Conservation (phyloP, 2,329 filamentous ascomycete genomes). For the Nannizzia gypsea region DNA sequence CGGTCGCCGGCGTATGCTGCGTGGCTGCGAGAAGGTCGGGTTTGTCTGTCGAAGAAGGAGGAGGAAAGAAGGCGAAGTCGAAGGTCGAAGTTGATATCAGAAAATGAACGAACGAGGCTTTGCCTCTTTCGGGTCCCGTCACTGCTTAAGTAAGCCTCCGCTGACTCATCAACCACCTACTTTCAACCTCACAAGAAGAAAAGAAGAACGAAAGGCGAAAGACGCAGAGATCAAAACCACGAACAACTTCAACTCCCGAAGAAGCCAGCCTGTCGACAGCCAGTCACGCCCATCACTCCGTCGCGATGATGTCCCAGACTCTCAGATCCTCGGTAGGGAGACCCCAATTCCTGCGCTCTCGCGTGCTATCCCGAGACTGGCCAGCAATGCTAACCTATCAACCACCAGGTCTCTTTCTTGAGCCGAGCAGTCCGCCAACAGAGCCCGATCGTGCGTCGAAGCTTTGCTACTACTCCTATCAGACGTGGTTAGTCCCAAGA, state of each 20-base stretch:
- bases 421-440: slow-evolving; percentile 49
- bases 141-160: background rate
- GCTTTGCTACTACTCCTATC: slow-evolving; percentile 51
- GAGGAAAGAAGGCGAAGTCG: background rate
- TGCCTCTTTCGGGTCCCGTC: background rate
- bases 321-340: slow-evolving; percentile 13
- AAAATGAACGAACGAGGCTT: background rate
- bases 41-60: too few relatives aligned
- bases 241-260: background rate
- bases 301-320: slow-evolving; percentile 15
- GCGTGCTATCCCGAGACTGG: slow-evolving; percentile 13
- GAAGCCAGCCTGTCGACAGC: background rate
- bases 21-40: background rate
- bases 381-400: slow-evolving; percentile 13
- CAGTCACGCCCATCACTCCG: background rate
- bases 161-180: slow-evolving; percentile 5
- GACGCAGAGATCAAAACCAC: background rate
- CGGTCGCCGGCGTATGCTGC: background rate
- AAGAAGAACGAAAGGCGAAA: background rate
- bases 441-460: slow-evolving; percentile 46
- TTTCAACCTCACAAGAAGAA: background rate
- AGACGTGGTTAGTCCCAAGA: slow-evolving; percentile 43
- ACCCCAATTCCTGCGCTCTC: background rate
- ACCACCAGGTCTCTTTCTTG: slow-evolving; percentile 47
- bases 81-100: background rate